Percentiles rank a stretch among this genome's conserved stretches.
Evolutionary conservation across 345 rosid genomes (phyloP).

Genomic region (Gossypium thurberi): DNA sequence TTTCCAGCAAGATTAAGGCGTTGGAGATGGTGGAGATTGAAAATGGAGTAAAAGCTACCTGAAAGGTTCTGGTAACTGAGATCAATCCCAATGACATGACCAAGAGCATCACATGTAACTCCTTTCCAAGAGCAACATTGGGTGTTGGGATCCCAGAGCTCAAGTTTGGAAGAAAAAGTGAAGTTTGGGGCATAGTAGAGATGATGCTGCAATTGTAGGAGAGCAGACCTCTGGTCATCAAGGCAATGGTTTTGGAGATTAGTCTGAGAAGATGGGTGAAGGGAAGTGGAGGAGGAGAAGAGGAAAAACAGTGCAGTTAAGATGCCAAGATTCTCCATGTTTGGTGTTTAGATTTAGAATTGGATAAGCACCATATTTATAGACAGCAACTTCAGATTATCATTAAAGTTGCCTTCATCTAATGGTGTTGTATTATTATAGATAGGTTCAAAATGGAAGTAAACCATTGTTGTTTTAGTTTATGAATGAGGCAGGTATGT

Average conservation of each 20-base stretch:
- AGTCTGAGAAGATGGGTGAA: background rate
- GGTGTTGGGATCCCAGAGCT: background rate
- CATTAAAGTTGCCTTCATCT: no score
- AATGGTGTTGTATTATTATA: no score
- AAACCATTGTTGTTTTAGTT: no score
- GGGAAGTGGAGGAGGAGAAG: background rate
- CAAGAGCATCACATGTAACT: background rate
- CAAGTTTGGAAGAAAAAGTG: background rate
- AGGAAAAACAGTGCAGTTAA: background rate
- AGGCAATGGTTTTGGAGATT: background rate
- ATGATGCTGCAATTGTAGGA: background rate
- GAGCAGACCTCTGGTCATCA: background rate
- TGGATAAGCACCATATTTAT: background rate
- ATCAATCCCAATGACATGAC: background rate
- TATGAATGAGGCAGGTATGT: no score
- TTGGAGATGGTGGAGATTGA: background rate
- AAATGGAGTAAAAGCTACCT: background rate
- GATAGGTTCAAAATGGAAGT: no score
- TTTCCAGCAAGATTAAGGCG: background rate
- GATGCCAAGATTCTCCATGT: background rate
- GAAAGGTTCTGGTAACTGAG: background rate
- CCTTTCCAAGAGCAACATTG: conserved; percentile 1
- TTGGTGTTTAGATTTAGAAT: background rate
- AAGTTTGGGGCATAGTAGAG: background rate
- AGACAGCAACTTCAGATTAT: background rate